Evolutionary conservation across 2,329 filamentous ascomycete species (phyloP), one percentile per base, ranked within the genome.

Genomic region (Epichloe gansuensis): DNA sequence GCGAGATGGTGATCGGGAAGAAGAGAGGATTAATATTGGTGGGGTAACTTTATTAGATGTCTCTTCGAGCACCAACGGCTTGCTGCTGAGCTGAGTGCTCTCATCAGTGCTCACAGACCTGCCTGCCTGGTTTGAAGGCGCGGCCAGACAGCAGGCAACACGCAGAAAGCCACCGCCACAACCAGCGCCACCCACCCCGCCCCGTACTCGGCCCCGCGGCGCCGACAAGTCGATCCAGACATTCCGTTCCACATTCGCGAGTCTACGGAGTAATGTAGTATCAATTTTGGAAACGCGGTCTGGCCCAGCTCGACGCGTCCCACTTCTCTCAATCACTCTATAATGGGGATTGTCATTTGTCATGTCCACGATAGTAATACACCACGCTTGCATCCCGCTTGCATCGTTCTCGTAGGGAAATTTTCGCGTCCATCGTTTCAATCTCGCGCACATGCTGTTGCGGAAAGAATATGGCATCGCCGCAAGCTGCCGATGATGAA

Each of bases 401-500:
- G 35, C 39, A 44, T 12, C 23, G 23, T 4, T 15, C 39, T 15
- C 31, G 35, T 5, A 47, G 48, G 44, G 44, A 21, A 34, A 39
- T 44, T 3, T 5, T 31, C 23, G 35, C 49, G 27, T 31, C 40
- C n/a, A 7, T n/a, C 7, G 17, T 9, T 43, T 12, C 1, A 5
- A 23, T 13, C 17, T 35, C 25, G 49, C 49, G 42, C 49, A 35
- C 42, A 47, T 51, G 49, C 43, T 12, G 15, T 47, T 34, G 49
- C 34, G 9, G 13, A 40, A 17, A 34, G 47, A 60, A 53, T 42
- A 68, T 67, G 64, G 60, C 63, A 48, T 64, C 63, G 35, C 53
- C 56, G 23, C 56, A 55, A 40, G 44, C 57, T 42, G 56, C 51
- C 27, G 62, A 63, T 43, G 61, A 60, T 35, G 60, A 60, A n/a